A percentile compares a stretch with the other conserved stretches of the same genome.
Conservation (phyloP, 1,284 basidiomycete genomes). For the Leccinum holopus region DNA sequence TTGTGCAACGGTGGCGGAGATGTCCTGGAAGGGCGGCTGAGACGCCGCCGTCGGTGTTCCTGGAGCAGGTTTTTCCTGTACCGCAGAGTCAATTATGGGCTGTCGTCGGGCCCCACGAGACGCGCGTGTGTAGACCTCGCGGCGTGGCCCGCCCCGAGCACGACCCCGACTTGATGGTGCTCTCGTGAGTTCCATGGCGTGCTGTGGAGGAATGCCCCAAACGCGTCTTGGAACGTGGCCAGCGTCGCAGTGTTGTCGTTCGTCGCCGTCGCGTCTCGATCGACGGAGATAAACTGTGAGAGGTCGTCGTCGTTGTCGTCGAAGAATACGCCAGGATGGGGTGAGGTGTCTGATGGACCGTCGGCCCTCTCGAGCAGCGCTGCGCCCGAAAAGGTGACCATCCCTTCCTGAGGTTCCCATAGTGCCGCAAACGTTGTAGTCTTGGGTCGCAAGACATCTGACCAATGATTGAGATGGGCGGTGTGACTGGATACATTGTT, state of each 20-base stretch:
- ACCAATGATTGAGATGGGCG: no score
- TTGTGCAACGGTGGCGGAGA: not conserved
- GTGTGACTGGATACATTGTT: no score
- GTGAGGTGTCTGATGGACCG: constrained; percentile 23
- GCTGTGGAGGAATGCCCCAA: constrained; percentile 28
- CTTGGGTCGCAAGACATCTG: no score
- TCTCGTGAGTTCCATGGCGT: constrained; percentile 24
- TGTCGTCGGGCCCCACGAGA: constrained; percentile 30
- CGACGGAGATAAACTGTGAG: constrained; percentile 42
- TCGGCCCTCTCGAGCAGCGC: constrained; percentile 40
- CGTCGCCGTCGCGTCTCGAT: constrained; percentile 24
- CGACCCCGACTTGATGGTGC: constrained; percentile 2
- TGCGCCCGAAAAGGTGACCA: constrained; percentile 55
- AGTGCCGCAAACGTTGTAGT: constrained; percentile 2
- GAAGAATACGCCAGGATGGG: constrained; percentile 27
- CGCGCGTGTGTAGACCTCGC: constrained; percentile 20
- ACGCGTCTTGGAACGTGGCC: constrained; percentile 31
- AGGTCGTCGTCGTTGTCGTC: constrained; percentile 38
- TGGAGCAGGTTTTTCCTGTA: not conserved
- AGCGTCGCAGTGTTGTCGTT: constrained; percentile 31
- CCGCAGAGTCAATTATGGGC: not conserved
- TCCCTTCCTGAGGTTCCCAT: constrained; percentile 45
- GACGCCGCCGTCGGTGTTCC: not conserved
- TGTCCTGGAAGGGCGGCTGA: constrained; percentile 2
- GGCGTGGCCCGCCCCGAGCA: constrained; percentile 7